Evolutionary conservation across 352 stramenopile species (phyloP).

Genomic region (Globisporangium spiculum): DNA sequence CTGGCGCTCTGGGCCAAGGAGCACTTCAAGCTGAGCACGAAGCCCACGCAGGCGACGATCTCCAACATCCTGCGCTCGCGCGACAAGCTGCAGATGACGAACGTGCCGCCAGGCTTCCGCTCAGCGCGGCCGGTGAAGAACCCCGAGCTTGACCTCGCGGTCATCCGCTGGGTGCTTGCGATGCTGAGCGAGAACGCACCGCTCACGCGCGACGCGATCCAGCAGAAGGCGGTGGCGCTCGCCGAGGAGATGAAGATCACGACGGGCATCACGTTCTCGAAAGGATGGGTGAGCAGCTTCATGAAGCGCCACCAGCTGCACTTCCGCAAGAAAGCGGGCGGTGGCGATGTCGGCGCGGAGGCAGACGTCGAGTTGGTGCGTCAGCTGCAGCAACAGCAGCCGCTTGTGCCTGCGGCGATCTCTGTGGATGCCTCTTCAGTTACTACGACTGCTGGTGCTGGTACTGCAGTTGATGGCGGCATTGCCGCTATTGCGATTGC

Average conservation of each 20-base stretch:
- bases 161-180: slow-evolving; percentile 44
- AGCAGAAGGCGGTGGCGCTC: slow-evolving; percentile 33
- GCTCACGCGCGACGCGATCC: slow-evolving; percentile 32
- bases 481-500: background rate
- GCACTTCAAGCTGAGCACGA: slow-evolving; percentile 39
- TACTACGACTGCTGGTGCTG: background rate
- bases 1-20: slow-evolving; percentile 55
- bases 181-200: slow-evolving; percentile 25
- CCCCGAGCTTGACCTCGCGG: slow-evolving; percentile 43
- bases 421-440: background rate
- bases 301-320: slow-evolving; percentile 52
- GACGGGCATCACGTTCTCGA: slow-evolving; percentile 49
- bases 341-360: slow-evolving; percentile 2
- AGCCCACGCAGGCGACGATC: slow-evolving; percentile 64
- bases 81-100: slow-evolving; percentile 39
- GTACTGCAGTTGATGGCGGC: background rate
- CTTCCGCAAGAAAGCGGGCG: slow-evolving; percentile 25
- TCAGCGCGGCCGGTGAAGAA: slow-evolving; percentile 44
- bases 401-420: slow-evolving; percentile 12
- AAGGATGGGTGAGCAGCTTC: slow-evolving; percentile 61
- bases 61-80: slow-evolving; percentile 55
- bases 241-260: slow-evolving; percentile 37
- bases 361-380: slow-evolving; percentile 14
- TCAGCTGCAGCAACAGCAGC: slow-evolving; percentile 3
- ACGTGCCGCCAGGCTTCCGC: slow-evolving; percentile 41